Base-by-base conservation (phyloP, 2,329 filamentous ascomycete species). In the Aspergillus flavus region DNA sequence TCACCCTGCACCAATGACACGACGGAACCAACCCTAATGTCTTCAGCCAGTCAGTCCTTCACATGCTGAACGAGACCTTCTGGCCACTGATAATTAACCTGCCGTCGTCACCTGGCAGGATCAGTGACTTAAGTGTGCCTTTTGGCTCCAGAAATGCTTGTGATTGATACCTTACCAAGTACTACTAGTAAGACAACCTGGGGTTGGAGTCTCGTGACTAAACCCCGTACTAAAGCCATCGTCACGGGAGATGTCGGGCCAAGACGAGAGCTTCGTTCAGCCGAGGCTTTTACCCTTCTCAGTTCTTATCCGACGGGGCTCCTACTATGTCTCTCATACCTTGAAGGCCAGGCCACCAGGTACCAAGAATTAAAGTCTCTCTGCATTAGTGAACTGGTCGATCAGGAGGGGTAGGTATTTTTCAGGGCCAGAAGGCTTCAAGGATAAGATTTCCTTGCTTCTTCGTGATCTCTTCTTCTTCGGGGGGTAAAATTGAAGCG, bases 201-300 rank as follows among this genome's bases (percentile, higher is more conserved):
- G 48, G 28, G 48, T 32, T 39, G 52, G 30, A 23, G 30, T 12
- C 39, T 19, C 14, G 6, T 36, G 5, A 21, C 16, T 26, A 28
- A 28, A 28, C 26, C 26, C 26, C 50, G 34, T 30, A 23, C 50
- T 53, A 53, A 54, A 12, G 30, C 16, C 21, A 36, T 26, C 50
- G 36, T 53, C 48, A 50, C 60, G 60, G 60, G 48, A 58, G 55
- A 62, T 52, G 54, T 56, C 60, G 60, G 60, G 60, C 60, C 55
- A 58, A 61, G 59, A 61, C 32, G 2, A 26, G 30, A 26, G 16
- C 32, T 41, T 19, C 28, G 2, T 53, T 54, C 45, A 61, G 50
- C 62, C 62, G 62, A 64, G 62, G 62, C 58, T 48, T 55, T 64
- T 64, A 16, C 59, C 55, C 30, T 26, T 23, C 61, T 45, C 21